These are phyloP conservation scores for Kodamaea sagamina DNA, from an alignment of 805 yeast genomes.

Conservation along the genomic window DNA sequence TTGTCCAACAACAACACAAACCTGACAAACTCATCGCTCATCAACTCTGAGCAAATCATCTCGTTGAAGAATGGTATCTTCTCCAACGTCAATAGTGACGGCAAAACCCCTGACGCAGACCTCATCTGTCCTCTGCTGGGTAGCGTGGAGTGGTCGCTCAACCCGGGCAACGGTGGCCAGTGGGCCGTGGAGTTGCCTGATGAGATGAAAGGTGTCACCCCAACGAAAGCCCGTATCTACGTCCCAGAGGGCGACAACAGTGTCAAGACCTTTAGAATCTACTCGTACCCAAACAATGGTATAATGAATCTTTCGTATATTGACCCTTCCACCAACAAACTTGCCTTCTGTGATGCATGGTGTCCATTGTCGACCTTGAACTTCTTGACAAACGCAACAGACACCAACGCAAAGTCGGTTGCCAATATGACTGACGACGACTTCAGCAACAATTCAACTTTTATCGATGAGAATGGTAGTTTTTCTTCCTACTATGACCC, in stretches of 20 bases:
- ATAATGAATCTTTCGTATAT: slow-evolving; percentile 89
- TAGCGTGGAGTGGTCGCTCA: slow-evolving; percentile 54
- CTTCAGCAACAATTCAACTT: slow-evolving; percentile 35
- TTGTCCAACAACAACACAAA: slow-evolving; percentile 34
- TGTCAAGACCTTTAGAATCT: slow-evolving; percentile 65
- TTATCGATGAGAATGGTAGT: slow-evolving; percentile 38
- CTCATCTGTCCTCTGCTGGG: slow-evolving; percentile 56
- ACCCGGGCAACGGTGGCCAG: slow-evolving; percentile 54
- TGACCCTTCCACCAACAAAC: slow-evolving; percentile 66
- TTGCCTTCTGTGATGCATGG: slow-evolving; percentile 76
- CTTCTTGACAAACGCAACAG: slow-evolving; percentile 32
- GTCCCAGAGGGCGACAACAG: slow-evolving; percentile 56
- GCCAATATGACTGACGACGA: slow-evolving; percentile 24
- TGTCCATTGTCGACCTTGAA: slow-evolving; percentile 66
- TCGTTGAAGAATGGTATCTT: slow-evolving; percentile 59
- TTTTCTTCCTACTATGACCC: slow-evolving; percentile 38
- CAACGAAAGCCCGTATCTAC: slow-evolving; percentile 73
- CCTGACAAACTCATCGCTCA: slow-evolving; percentile 38
- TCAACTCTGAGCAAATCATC: slow-evolving; percentile 62
- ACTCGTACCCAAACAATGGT: slow-evolving; percentile 78
- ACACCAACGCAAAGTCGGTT: slow-evolving; percentile 18
- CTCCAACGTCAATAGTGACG: slow-evolving; percentile 45
- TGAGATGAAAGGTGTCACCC: slow-evolving; percentile 49
- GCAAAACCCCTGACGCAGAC: slow-evolving; percentile 28
- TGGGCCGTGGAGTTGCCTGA: slow-evolving; percentile 64